A percentile compares a stretch with the other conserved stretches of the same genome.
Conservation (phyloP, 2,329 filamentous ascomycete genomes). For the Penicillium sp. region DNA sequence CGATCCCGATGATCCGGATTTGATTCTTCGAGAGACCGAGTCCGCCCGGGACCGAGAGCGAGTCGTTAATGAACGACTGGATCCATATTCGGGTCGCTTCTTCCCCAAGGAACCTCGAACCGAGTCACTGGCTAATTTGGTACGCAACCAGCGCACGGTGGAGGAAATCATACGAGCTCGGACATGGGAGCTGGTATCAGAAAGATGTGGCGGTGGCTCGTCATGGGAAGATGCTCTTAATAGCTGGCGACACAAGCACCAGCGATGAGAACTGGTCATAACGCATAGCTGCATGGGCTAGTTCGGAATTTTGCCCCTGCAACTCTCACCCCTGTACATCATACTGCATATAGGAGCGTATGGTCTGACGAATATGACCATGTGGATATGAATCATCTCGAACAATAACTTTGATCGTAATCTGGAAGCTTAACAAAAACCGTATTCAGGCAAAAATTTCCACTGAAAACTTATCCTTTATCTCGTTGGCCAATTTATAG, state of each 20-base stretch:
- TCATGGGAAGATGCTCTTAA: slow-evolving; percentile 68
- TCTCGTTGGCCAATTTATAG: not conserved
- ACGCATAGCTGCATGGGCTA: not conserved
- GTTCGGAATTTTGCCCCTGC: not conserved
- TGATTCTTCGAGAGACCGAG: slow-evolving; percentile 68
- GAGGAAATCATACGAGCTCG: slow-evolving; percentile 75
- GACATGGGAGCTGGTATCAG: slow-evolving; percentile 77
- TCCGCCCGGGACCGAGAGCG: slow-evolving; percentile 68
- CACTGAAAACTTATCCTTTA: not conserved
- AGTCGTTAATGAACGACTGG: slow-evolving; percentile 81
- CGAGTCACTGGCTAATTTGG: slow-evolving; percentile 72
- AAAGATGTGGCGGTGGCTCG: slow-evolving; percentile 66
- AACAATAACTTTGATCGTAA: not conserved
- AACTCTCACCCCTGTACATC: slow-evolving; percentile 6
- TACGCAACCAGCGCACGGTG: slow-evolving; percentile 69
- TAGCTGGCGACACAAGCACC: slow-evolving; percentile 56
- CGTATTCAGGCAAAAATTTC: not conserved
- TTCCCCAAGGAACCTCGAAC: slow-evolving; percentile 75
- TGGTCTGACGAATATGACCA: not conserved
- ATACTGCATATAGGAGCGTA: slow-evolving; percentile 11
- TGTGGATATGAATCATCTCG: not conserved
- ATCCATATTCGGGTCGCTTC: slow-evolving; percentile 86
- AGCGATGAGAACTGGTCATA: slow-evolving; percentile 13
- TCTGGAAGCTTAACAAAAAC: not conserved
- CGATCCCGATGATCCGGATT: slow-evolving; percentile 83